phyloP scores from a whole-genome alignment of 257 asterid genomes.

The Scutellaria minor region DNA sequence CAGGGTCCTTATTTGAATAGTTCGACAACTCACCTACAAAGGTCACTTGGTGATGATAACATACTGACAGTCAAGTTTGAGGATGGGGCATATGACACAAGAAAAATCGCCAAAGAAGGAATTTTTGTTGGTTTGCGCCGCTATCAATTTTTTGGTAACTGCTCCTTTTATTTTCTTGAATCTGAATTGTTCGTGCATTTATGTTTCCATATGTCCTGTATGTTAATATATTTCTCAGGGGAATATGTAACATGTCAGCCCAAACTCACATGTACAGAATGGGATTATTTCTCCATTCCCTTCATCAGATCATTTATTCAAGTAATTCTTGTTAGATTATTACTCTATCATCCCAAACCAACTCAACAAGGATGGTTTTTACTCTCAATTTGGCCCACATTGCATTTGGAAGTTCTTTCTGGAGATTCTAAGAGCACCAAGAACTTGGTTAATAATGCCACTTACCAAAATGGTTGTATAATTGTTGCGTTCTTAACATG shows the following conservation, averaged over 20 bases:
- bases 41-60: constrained; percentile 70
- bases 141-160: constrained; percentile 74
- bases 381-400: no score
- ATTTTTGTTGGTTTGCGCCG: constrained; percentile 71
- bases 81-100: constrained; percentile 34
- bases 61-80: constrained; percentile 71
- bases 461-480: no score
- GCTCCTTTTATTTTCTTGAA: constrained; percentile 22
- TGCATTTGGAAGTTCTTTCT: no score
- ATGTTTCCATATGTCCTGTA: neutral
- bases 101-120: constrained; percentile 55
- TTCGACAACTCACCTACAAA: constrained; percentile 70
- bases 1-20: constrained; percentile 81
- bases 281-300: neutral
- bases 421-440: no score
- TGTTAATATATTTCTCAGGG: neutral
- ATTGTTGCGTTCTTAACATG: neutral
- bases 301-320: no score
- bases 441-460: no score
- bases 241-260: constrained; percentile 15
- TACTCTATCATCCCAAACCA: no score
- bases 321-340: no score
- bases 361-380: no score
- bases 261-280: neutral
- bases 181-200: constrained; percentile 4